Evolutionary conservation across 306 rosid species (phyloP).

Genomic region (Quercus berberidifolia): DNA sequence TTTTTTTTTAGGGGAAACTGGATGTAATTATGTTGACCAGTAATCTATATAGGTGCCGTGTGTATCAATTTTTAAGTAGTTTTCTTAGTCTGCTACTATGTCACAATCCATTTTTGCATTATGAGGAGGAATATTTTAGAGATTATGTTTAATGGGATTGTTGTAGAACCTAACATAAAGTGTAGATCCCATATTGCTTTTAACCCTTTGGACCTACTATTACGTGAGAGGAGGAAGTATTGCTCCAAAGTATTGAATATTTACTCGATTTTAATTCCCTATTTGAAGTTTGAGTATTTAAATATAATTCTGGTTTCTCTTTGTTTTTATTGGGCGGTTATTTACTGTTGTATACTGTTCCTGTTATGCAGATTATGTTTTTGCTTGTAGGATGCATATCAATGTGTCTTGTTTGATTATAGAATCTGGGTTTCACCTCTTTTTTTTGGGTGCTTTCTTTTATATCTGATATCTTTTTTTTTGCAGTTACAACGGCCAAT

Average conservation of each 20-base stretch:
- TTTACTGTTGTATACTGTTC: background rate
- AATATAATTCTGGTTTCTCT: background rate
- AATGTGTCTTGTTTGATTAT: constrained; percentile 9
- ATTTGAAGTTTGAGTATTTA: background rate
- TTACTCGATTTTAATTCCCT: no score
- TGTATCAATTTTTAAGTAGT: background rate
- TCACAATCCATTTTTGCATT: background rate
- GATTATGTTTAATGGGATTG: background rate
- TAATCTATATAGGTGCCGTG: background rate
- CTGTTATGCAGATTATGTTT: background rate
- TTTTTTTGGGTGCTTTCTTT: background rate
- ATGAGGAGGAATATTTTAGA: background rate
- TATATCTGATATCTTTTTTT: constrained; percentile 21
- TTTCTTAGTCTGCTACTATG: background rate
- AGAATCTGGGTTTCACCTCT: background rate
- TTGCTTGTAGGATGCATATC: background rate
- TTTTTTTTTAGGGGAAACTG: background rate
- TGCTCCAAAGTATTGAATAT: no score
- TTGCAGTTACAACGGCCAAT: constrained; percentile 70
- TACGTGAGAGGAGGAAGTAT: no score
- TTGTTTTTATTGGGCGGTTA: background rate
- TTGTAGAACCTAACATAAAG: background rate
- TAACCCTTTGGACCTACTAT: no score
- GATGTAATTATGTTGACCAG: background rate
- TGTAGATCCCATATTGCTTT: no score